phyloP scores from a whole-genome alignment of 306 rosid species.

The Alnus glutinosa region DNA sequence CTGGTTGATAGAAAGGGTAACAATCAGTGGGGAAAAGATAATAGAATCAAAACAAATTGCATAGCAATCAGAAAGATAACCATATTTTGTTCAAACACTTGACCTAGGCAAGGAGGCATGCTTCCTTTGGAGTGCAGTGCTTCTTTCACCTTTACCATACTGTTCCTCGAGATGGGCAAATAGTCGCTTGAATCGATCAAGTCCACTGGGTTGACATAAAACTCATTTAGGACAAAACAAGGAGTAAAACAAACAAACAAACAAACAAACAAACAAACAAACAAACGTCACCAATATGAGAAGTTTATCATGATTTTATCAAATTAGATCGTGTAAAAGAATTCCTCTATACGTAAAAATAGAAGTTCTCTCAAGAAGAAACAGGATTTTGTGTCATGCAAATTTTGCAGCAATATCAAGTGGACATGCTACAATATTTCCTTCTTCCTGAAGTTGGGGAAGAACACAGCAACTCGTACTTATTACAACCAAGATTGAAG shows the following conservation, averaged over 20 bases:
- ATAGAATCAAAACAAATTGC: neutral
- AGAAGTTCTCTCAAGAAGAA: neutral
- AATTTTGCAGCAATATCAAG: neutral
- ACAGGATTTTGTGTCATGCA: neutral
- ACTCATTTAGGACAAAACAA: neutral
- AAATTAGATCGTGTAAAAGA: neutral
- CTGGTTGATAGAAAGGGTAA: slow-evolving; percentile 25
- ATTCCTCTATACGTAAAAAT: neutral
- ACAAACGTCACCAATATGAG: neutral
- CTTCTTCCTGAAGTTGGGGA: slow-evolving; percentile 1
- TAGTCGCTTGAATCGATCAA: slow-evolving; percentile 58
- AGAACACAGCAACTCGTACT: neutral
- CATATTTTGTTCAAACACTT: slow-evolving; percentile 2
- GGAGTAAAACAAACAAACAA: neutral
- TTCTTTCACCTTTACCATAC: slow-evolving; percentile 37
- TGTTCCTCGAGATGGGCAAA: slow-evolving; percentile 65
- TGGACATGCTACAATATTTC: neutral
- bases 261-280: neutral
- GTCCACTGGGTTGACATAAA: slow-evolving; percentile 44
- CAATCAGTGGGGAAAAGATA: neutral
- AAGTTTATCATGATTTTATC: neutral
- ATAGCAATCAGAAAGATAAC: neutral
- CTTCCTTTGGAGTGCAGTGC: slow-evolving; percentile 50
- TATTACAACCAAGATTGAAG: neutral
- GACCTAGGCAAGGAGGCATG: slow-evolving; percentile 71